phyloP scores from a whole-genome alignment of 2,329 filamentous ascomycete genomes.

The Claviceps purpurea region DNA sequence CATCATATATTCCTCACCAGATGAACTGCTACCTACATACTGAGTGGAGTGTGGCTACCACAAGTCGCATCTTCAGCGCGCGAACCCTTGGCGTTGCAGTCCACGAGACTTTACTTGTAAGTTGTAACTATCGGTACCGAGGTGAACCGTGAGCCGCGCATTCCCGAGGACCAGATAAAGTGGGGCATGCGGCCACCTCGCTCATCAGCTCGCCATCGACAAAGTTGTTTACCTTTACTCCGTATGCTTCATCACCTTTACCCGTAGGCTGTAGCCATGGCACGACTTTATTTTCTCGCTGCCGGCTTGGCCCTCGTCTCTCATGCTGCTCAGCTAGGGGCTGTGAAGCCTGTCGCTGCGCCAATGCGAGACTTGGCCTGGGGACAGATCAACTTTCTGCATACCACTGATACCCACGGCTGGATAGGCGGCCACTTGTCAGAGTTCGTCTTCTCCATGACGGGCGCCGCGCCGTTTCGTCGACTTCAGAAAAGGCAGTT shows the following conservation, averaged over 20 bases:
- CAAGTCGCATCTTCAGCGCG: too few species aligned
- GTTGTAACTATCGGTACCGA: too few species aligned
- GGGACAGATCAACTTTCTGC: constrained; percentile 95
- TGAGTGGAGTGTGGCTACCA: too few species aligned
- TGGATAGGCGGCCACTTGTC: constrained; percentile 90
- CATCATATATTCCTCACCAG: too few species aligned
- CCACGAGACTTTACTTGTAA: too few species aligned
- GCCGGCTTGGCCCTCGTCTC: constrained; percentile 20
- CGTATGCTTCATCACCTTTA: not conserved
- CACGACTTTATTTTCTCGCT: constrained; percentile 12
- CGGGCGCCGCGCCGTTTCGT: too few species aligned
- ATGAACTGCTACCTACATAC: too few species aligned
- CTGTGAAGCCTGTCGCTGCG: constrained; percentile 62
- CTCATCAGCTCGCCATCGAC: not conserved
- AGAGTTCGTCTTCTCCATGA: constrained; percentile 46
- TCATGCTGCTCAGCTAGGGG: constrained; percentile 57
- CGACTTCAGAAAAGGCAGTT: too few species aligned
- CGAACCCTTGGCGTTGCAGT: too few species aligned
- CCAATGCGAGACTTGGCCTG: constrained; percentile 76
- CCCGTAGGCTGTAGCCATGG: constrained; percentile 11
- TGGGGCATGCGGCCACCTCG: too few species aligned
- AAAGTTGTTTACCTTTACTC: not conserved
- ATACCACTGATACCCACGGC: constrained; percentile 91
- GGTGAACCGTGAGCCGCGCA: too few species aligned
- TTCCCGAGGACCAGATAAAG: too few species aligned